Conservation (phyloP, 371 early-diverging fungal species). For the Mortierella sp. region DNA sequence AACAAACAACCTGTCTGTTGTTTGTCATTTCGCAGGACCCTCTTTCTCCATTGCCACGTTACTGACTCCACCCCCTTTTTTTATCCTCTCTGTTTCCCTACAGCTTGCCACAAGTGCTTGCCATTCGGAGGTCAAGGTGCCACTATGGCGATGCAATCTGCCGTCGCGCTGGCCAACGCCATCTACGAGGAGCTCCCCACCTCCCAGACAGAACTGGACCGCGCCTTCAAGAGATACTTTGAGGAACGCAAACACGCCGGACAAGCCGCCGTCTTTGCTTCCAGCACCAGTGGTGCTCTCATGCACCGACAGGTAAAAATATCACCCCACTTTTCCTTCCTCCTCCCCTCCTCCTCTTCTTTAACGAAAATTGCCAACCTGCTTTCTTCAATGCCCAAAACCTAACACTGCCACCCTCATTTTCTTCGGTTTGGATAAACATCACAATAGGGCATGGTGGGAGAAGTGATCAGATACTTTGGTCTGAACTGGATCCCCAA, state of each 20-base stretch:
- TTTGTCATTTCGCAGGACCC: neutral
- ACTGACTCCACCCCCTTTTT: neutral
- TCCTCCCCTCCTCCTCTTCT: neutral
- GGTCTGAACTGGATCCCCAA: neutral
- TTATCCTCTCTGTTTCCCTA: neutral
- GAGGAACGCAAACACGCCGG: neutral
- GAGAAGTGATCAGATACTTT: neutral
- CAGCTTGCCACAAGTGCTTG: conserved; percentile 30
- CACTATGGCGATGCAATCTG: conserved; percentile 26
- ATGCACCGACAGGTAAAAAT: conserved; percentile 22
- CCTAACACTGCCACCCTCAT: neutral
- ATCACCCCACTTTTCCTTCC: neutral
- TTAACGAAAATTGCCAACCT: too few species aligned
- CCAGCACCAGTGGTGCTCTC: conserved; percentile 1
- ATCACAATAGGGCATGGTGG: neutral
- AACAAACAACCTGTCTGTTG: neutral
- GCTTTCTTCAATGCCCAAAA: neutral
- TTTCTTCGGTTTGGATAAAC: neutral
- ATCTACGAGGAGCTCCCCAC: conserved; percentile 9
- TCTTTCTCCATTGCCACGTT: neutral
- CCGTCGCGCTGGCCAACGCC: conserved; percentile 22
- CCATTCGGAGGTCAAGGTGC: conserved; percentile 38
- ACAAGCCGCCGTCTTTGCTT: conserved; percentile 5
- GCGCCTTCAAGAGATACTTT: conserved; percentile 16
- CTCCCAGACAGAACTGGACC: conserved; percentile 21